Evolutionary conservation across 129 eudicot genomes (phyloP), one percentile per base, ranked within the genome.

Genomic region (Tanacetum coccineum): DNA sequence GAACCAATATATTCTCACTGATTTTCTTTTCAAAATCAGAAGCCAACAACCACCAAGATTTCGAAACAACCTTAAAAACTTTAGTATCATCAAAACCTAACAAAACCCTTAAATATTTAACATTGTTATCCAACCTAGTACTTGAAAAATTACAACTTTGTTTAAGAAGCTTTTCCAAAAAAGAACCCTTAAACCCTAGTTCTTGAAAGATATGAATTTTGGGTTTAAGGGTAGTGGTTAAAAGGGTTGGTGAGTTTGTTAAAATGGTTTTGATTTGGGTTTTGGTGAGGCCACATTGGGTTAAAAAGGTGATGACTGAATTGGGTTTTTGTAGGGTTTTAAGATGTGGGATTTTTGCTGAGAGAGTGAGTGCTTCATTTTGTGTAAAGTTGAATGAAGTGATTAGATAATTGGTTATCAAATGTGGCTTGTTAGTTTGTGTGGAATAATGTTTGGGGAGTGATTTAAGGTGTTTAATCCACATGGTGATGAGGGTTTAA

Each of bases 261-360:
- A 82, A 66, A 36, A 78, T 69, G 26, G 25, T 65, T 67, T 13
- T 58, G 5, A 81, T 74, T 52, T 81, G 86, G 65, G 74, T 11
- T 10, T 64, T 53, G 70, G 59, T 55, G 10, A 81, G 80, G 32
- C 77, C 77, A 15, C 73, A 50, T 62, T 72, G 67, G 21, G 62
- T 51, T 45, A 62, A 39, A 53, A 72, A 72, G 3, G 52, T 26
- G 12, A 72, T 8, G 20, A 72, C 70, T 19, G 63, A 72, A 13
- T 50, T 15, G 9, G 76, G 76, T 0, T 72, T 73, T 64, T 25
- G 32, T 13, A 71, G 64, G 71, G 78, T 64, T 73, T 73, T 73
- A 6, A 73, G 58, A 49, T 73, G 78, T 14, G 49, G 26, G 64
- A 72, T 8, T 60, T 73, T 65, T 26, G 42, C 22, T 55, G 56